These are phyloP conservation scores for Marchantia polymorpha DNA, from an alignment of 225 moss, liverwort and hornwort genomes.

Conservation along the genomic window DNA sequence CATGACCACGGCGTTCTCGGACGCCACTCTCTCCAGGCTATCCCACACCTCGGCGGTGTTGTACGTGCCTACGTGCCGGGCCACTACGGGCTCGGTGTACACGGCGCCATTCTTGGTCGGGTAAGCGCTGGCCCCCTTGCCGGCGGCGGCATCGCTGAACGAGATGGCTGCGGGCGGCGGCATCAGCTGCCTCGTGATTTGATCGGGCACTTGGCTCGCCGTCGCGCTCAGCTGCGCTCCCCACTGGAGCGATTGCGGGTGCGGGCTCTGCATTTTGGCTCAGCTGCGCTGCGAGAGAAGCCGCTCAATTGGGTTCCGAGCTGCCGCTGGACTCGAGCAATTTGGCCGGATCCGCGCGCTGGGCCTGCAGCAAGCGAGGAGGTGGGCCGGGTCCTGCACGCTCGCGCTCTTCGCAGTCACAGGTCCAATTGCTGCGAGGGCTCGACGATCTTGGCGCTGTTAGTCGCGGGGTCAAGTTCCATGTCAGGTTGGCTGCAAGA, in stretches of 20 bases:
- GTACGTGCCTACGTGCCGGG: slow-evolving; percentile 1
- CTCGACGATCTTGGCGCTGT: background rate
- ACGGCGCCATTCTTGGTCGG: slow-evolving; percentile 18
- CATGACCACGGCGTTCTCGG: slow-evolving; percentile 54
- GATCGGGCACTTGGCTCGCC: slow-evolving; percentile 25
- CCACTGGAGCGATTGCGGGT: slow-evolving; percentile 36
- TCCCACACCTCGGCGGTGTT: slow-evolving; percentile 40
- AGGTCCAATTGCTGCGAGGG: background rate
- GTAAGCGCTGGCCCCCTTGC: slow-evolving; percentile 17
- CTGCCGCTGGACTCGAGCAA: background rate
- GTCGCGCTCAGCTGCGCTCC: slow-evolving; percentile 4
- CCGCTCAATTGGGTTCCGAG: background rate
- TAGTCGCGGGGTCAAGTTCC: background rate
- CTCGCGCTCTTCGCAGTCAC: background rate
- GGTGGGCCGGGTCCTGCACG: too few species aligned
- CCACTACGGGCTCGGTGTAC: background rate
- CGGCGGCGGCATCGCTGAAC: slow-evolving; percentile 13
- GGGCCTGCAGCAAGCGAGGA: too few species aligned
- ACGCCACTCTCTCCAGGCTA: slow-evolving; percentile 46
- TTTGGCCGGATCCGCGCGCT: too few species aligned
- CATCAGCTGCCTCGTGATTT: slow-evolving; percentile 45
- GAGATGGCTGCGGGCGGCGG: slow-evolving; percentile 23
- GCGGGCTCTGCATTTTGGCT: slow-evolving; percentile 36
- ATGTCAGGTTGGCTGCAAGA: background rate
- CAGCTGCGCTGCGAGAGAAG: background rate